These are phyloP conservation scores for Eucalyptus tenuipes DNA, from an alignment of 345 rosid species.

Conservation along the genomic window DNA sequence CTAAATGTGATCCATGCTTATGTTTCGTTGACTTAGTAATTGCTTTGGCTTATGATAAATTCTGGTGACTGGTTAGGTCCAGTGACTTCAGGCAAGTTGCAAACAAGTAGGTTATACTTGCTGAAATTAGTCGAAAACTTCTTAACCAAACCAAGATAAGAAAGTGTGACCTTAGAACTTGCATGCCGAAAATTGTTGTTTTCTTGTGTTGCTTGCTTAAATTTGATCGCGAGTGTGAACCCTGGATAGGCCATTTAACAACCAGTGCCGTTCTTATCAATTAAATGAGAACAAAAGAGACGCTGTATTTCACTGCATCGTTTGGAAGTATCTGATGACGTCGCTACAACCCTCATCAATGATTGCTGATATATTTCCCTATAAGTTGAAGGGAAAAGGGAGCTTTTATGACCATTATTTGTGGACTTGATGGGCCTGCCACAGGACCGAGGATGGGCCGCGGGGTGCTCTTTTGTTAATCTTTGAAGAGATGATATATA, in stretches of 20 bases:
- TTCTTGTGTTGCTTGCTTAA: background rate
- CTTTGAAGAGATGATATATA: no score
- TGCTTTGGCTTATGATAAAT: background rate
- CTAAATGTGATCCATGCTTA: background rate
- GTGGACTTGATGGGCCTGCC: no score
- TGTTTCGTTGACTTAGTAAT: background rate
- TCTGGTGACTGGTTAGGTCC: background rate
- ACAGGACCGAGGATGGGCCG: no score
- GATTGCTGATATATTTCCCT: background rate
- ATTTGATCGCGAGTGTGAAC: background rate
- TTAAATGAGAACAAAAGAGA: background rate
- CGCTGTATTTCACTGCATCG: background rate
- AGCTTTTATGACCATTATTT: no score
- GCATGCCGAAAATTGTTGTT: background rate
- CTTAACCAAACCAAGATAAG: background rate
- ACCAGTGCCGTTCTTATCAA: background rate
- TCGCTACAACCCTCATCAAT: background rate
- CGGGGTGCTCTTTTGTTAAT: no score
- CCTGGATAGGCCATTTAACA: background rate
- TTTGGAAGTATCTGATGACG: background rate
- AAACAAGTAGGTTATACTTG: background rate
- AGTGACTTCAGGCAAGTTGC: background rate
- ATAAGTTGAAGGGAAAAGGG: no score
- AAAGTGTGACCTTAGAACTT: background rate
- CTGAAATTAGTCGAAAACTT: background rate